Evolutionary conservation across 345 rosid genomes (phyloP).

Genomic region (Arabis alpina): DNA sequence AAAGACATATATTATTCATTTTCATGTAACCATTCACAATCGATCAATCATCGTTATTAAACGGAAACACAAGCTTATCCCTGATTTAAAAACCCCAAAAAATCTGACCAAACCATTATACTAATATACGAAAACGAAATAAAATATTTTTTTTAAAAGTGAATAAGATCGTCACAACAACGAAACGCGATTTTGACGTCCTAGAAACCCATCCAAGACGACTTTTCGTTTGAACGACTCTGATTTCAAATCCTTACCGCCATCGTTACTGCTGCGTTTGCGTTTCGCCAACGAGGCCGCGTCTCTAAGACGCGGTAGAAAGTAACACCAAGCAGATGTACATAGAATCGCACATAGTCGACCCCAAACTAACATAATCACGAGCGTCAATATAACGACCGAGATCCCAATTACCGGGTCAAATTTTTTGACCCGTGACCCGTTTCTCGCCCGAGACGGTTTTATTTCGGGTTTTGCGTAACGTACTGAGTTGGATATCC

Average conservation of each 20-base stretch:
- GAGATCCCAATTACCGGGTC: conserved; percentile 64
- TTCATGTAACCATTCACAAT: conserved; percentile 28
- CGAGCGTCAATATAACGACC: conserved; percentile 54
- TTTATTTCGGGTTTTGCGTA: conserved; percentile 31
- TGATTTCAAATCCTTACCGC: conserved; percentile 46
- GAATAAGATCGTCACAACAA: conserved; percentile 5
- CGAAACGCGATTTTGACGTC: conserved; percentile 52
- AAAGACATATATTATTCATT: conserved; percentile 7
- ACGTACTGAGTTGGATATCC: conserved; percentile 34
- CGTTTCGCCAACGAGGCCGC: conserved; percentile 25
- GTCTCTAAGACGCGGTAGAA: conserved; percentile 48
- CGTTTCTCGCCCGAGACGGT: conserved; percentile 44
- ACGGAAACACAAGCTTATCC: conserved; percentile 11
- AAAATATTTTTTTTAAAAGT: not conserved
- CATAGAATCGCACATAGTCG: conserved; percentile 67
- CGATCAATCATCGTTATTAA: conserved; percentile 34
- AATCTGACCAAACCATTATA: conserved; percentile 23
- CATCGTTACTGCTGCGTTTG: conserved; percentile 27
- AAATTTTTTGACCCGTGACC: conserved; percentile 30
- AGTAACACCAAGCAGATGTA: conserved; percentile 64
- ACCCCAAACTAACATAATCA: conserved; percentile 63
- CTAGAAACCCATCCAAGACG: conserved; percentile 74
- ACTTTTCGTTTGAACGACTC: conserved; percentile 63
- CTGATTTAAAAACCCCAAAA: not conserved
- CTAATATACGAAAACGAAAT: not conserved